Evolutionary conservation across 495 filamentous ascomycete genomes (phyloP), one percentile per base, ranked within the genome.

Genomic region (Sabuloglossum arenarium): DNA sequence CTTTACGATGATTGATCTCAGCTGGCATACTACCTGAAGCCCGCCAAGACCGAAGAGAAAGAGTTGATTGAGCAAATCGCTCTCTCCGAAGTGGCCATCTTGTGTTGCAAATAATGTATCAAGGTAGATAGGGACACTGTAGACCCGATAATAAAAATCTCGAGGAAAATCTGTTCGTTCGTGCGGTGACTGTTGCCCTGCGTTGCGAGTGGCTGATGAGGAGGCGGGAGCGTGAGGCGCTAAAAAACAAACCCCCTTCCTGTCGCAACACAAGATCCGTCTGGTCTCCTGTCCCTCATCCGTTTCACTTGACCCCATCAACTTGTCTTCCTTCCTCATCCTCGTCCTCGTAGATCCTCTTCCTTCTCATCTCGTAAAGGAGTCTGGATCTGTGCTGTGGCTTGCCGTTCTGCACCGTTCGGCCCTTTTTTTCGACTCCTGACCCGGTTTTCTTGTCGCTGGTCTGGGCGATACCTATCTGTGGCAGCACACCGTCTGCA

Each of bases 191-290:
- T 23, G 16, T 16, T n/a, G 34, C 34, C 34, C n/a, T n/a, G 34
- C 39, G 14, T 23, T 19, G 25, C 28, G 23, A 51, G 47, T 51
- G 47, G 47, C 47, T 39, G 34, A 39, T 27, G 47, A 51, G 25
- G 47, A 51, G 47, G 47, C 47, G 47, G 47, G 47, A 21, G 47
- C 25, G 28, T 51, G 47, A 51, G 47, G 47, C 47, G 47, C 47
- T 51, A 51, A 51, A 28, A 51, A 16, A 16, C 34, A 39, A 39
- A 43, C 39, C 47, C 47, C 47, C 47, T 51, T 51, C 47, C 28
- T 12, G 47, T 29, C 16, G 47, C 47, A 51, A 51, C 47, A 43
- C 47, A 51, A 51, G 47, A 51, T 51, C 25, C 9, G 34, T 39
- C 34, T 39, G 23, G 47, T 5, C 47, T 51, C 47, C 47, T 30